Percentiles rank a stretch among this genome's conserved stretches.
Conservation (phyloP, 2,329 filamentous ascomycete species). For the Macrophomina pseudophaseolina region DNA sequence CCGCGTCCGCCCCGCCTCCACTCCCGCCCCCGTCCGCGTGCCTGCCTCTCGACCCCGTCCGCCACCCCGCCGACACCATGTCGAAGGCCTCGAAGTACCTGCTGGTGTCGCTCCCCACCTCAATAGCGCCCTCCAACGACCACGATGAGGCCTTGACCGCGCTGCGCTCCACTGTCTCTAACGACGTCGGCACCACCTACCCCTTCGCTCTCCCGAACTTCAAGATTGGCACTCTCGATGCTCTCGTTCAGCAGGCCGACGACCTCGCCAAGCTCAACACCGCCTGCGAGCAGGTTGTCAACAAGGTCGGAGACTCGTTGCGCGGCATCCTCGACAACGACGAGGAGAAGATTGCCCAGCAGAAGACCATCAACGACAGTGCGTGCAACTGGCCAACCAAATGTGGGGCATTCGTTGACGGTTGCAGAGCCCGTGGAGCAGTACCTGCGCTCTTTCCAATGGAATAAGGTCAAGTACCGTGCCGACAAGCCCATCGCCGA, state of each 20-base stretch:
- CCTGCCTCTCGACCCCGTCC: neutral
- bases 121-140: constrained; percentile 81
- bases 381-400: constrained; percentile 44
- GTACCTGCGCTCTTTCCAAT: constrained; percentile 85
- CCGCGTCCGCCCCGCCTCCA: neutral
- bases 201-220: constrained; percentile 88
- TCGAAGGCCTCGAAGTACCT: constrained; percentile 70
- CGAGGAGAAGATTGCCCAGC: constrained; percentile 79
- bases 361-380: constrained; percentile 96
- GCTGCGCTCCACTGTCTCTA: constrained; percentile 71
- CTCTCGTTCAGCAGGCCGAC: constrained; percentile 93
- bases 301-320: constrained; percentile 87
- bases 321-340: constrained; percentile 82
- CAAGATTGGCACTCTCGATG: constrained; percentile 97
- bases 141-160: constrained; percentile 80
- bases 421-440: constrained; percentile 87
- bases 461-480: constrained; percentile 98
- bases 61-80: constrained; percentile 37
- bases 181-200: constrained; percentile 75
- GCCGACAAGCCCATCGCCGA: constrained; percentile 89
- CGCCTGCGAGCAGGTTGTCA: constrained; percentile 79
- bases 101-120: constrained; percentile 86
- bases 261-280: constrained; percentile 87
- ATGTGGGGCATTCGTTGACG: constrained; percentile 6
- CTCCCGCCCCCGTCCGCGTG: neutral